Conservation (phyloP, 2,329 filamentous ascomycete species). For the Sarocladium brachiariae region DNA sequence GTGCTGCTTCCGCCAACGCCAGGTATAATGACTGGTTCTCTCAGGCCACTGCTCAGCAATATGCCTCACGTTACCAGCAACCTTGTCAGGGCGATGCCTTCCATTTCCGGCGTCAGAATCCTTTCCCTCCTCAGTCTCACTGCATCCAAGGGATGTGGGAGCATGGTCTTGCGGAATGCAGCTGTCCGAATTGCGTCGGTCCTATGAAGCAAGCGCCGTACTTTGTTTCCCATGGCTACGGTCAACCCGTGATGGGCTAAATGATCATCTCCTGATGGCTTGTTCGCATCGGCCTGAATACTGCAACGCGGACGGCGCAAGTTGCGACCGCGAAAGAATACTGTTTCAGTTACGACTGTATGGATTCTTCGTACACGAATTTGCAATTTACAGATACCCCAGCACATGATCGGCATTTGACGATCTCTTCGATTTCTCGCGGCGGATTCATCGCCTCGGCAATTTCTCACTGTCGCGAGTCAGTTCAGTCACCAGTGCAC, state of each 20-base stretch:
- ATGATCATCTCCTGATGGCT: too few species aligned
- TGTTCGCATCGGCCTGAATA: neutral
- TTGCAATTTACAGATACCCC: slow-evolving; percentile 32
- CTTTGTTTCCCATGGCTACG: slow-evolving; percentile 41
- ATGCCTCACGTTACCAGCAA: slow-evolving; percentile 33
- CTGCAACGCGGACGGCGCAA: neutral
- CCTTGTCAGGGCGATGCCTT: slow-evolving; percentile 32
- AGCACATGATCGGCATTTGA: slow-evolving; percentile 15
- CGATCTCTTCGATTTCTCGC: slow-evolving; percentile 27
- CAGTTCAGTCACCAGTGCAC: slow-evolving; percentile 11
- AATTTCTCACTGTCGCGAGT: slow-evolving; percentile 2
- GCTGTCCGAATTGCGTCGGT: slow-evolving; percentile 38
- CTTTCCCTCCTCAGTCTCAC: slow-evolving; percentile 22
- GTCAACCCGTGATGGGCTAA: slow-evolving; percentile 47
- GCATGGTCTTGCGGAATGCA: slow-evolving; percentile 41
- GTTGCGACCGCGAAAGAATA: neutral
- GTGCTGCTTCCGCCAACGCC: slow-evolving; percentile 46
- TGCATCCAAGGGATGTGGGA: slow-evolving; percentile 39
- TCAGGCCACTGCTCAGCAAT: slow-evolving; percentile 34
- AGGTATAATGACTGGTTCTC: slow-evolving; percentile 54
- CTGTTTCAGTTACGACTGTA: slow-evolving; percentile 10
- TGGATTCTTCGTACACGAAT: slow-evolving; percentile 12
- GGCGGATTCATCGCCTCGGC: slow-evolving; percentile 1
- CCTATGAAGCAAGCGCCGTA: slow-evolving; percentile 41
- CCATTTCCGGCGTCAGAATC: slow-evolving; percentile 33